Base-by-base conservation (phyloP, 352 stramenopile genomes). In the Pythium biforme region DNA sequence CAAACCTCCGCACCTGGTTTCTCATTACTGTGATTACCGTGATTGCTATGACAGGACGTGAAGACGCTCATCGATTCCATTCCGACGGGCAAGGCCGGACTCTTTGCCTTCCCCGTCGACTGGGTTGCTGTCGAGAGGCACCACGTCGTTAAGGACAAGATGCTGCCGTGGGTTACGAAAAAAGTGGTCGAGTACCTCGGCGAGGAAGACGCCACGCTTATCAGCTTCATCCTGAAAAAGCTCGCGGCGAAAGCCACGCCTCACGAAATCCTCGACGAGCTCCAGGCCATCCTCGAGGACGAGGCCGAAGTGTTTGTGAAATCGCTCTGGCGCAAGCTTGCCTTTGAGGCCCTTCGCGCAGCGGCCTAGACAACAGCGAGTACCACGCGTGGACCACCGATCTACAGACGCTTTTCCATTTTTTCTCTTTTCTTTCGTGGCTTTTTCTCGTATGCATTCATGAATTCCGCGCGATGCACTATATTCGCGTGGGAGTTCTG, bases 131-230 rank as follows among this genome's bases (percentile, higher is more conserved):
- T 78, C 4, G 64, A 75, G 6, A 59, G 64, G 27, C 43, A 74
- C 43, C 40, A 62, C 1, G 17, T 86, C 46, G 60, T 86, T 3
- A 45, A 66, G 23, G 52, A 68, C 25, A 86, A 83, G 54, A 81
- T 86, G 72, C 41, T 29, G 33, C 61, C 72, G 17, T 86, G 76
- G 76, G 67, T 83, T 9, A 62, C 23, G 10, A 81, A 81, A 64
- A 86, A 83, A 53, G 69, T 86, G 17, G 33, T 71, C 62, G 74
- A 83, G 62, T 86, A 86, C 62, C 45, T 86, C 14, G 76, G 76
- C 59, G 74, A 83, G 57, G 69, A 78, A 29, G 76, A 86, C 31
- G 55, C 62, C 26, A 73, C 76, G 25, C 74, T 86, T 53, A 66
- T 73, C 41, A 60, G 60, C 43, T 86, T 86, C 43, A 62, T 86